A percentile compares a stretch with the other conserved stretches of the same genome.
Conservation (phyloP, 768 basidiomycete species). For the Phanerodontia chrysosporium region DNA sequence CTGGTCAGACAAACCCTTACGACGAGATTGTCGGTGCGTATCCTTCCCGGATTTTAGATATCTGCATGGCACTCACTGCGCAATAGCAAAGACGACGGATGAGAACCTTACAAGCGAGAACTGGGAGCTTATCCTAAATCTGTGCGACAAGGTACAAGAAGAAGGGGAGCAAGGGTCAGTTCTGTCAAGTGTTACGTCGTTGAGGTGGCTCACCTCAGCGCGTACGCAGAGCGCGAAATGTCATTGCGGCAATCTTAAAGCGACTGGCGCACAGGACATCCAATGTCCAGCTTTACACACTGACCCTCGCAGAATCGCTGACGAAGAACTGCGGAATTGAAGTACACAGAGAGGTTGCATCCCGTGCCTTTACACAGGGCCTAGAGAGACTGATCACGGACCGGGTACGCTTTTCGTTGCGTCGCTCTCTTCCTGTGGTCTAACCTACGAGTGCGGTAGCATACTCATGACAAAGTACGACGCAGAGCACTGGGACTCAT, state of each 20-base stretch:
- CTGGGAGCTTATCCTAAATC: slow-evolving; percentile 90
- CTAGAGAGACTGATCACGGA: slow-evolving; percentile 86
- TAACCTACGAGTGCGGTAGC: slow-evolving; percentile 42
- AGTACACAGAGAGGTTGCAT: slow-evolving; percentile 83
- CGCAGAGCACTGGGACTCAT: slow-evolving; percentile 67
- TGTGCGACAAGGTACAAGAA: slow-evolving; percentile 95
- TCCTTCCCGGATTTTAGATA: slow-evolving; percentile 23
- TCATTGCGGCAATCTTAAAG: slow-evolving; percentile 81
- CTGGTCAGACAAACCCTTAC: slow-evolving; percentile 67
- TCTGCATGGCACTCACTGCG: background rate
- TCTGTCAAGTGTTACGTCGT: background rate
- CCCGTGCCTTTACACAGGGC: slow-evolving; percentile 85
- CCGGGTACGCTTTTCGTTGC: slow-evolving; percentile 47
- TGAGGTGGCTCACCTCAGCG: background rate
- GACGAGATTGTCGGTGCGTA: slow-evolving; percentile 92
- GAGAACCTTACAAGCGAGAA: slow-evolving; percentile 93
- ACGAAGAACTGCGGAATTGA: slow-evolving; percentile 86
- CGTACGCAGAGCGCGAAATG: slow-evolving; percentile 72
- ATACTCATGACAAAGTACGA: slow-evolving; percentile 88
- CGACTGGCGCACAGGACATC: slow-evolving; percentile 91
- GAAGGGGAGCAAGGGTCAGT: slow-evolving; percentile 83
- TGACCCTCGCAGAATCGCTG: slow-evolving; percentile 83
- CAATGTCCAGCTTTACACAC: slow-evolving; percentile 93
- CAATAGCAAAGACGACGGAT: slow-evolving; percentile 88
- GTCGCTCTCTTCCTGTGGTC: background rate